A percentile compares a stretch with the other conserved stretches of the same genome.
phyloP scores from a whole-genome alignment of 805 yeast genomes.

The Sporopachydermia lactativora region DNA sequence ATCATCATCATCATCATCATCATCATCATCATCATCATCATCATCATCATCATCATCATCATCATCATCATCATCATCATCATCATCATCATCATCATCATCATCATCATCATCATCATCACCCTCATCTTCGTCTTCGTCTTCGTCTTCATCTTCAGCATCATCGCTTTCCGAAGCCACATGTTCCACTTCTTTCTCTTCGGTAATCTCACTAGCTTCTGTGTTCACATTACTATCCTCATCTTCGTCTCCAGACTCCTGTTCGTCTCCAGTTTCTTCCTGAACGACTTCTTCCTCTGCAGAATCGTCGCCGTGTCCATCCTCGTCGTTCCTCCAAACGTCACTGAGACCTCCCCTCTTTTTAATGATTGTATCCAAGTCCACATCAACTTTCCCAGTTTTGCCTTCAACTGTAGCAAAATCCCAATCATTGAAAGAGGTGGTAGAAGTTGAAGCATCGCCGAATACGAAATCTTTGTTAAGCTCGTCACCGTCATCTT shows the following conservation, averaged over 20 bases:
- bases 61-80: slow-evolving; percentile 14
- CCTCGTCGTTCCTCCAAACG: slow-evolving; percentile 22
- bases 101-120: slow-evolving; percentile 19
- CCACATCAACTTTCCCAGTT: slow-evolving; percentile 49
- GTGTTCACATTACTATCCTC: slow-evolving; percentile 19
- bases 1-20: slow-evolving; percentile 19
- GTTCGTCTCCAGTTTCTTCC: slow-evolving; percentile 18
- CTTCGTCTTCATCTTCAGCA: no score
- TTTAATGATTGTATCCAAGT: slow-evolving; percentile 75
- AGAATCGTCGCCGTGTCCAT: slow-evolving; percentile 26
- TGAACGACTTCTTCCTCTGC: slow-evolving; percentile 32
- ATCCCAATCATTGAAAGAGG: slow-evolving; percentile 70
- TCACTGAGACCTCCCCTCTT: slow-evolving; percentile 69
- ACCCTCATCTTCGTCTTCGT: slow-evolving; percentile 18
- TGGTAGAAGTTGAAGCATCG: slow-evolving; percentile 15
- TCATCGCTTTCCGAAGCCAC: slow-evolving; percentile 28
- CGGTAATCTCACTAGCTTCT: slow-evolving; percentile 13
- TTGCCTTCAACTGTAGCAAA: slow-evolving; percentile 37
- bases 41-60: slow-evolving; percentile 19
- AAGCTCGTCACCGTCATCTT: slow-evolving; percentile 35
- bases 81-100: slow-evolving; percentile 13
- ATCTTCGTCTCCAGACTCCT: slow-evolving; percentile 20
- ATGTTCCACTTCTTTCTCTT: slow-evolving; percentile 20
- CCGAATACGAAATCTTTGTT: slow-evolving; percentile 6
- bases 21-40: slow-evolving; percentile 23